Base-by-base conservation (phyloP, 805 yeast genomes). In the Barnettozyma pratensis region DNA sequence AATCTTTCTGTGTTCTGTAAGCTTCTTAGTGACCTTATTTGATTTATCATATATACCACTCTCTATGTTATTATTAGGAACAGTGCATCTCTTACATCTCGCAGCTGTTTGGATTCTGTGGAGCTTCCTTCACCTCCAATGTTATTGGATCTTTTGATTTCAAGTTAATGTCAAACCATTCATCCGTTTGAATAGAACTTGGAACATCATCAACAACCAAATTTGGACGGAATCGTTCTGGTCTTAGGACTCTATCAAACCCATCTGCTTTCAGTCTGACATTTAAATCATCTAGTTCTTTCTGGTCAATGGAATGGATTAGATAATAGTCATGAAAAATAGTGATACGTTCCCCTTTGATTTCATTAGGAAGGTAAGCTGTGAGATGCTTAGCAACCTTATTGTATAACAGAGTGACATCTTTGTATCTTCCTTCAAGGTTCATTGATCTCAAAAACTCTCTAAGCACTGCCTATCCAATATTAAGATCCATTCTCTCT, bases 271-370 rank as follows among this genome's bases (percentile, higher is more conserved):
- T 19, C 29, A 58, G 26, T 10, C 50, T 42, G 1, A 2, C 12
- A 37, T 58, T 56, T 34, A 55, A 28, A 3, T 45, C 50, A 41
- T 49, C 56, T 30, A 58, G 37, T 11, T 49, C 45, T 25, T 42
- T 48, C 39, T 53, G 49, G 3, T 55, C 38, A 39, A 56, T 32
- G 12, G 51, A 25, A 47, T 53, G 56, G 28, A 55, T 31, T 25
- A 60, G 62, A 43, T 49, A 58, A 39, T 58, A 58, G 36, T 58
- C 60, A 19, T 58, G 62, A 42, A 55, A 58, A 19, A 48, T 39
- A 1, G 57, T 47, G 6, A 28, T 35, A 38, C 60, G 45, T 43
- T 48, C 35, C 10, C 47, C 31, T 19, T 42, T 44, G 39, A 53
- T 11, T 7, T 31, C 50, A 6, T 36, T 36, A 7, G 61, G 61